phyloP scores from a whole-genome alignment of 495 filamentous ascomycete genomes.

The Trichoderma parareesei region DNA sequence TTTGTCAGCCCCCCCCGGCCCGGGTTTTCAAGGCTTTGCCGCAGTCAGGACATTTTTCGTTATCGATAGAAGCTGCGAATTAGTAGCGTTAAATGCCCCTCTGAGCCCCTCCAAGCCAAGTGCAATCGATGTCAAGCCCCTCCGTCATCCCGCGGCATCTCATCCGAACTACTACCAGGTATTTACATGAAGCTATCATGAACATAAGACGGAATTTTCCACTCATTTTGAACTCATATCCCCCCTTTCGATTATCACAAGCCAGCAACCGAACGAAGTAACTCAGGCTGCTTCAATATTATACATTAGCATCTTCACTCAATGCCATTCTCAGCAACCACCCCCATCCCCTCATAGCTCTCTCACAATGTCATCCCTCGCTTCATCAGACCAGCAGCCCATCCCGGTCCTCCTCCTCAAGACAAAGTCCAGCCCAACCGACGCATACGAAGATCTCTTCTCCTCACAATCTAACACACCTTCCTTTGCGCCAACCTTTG shows the following conservation, averaged over 20 bases:
- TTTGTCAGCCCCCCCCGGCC: constrained; percentile 13
- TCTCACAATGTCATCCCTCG: background rate
- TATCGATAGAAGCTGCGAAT: constrained; percentile 29
- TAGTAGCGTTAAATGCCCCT: background rate
- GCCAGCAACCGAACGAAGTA: too few relatives aligned
- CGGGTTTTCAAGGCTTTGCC: background rate
- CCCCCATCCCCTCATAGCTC: background rate
- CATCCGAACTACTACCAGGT: too few relatives aligned
- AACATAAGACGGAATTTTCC: too few relatives aligned
- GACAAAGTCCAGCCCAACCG: constrained; percentile 67
- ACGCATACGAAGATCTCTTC: constrained; percentile 76
- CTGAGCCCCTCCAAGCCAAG: background rate
- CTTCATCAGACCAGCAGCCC: constrained; percentile 15
- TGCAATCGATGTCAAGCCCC: too few relatives aligned
- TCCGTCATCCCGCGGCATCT: too few relatives aligned
- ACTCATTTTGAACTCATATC: too few relatives aligned
- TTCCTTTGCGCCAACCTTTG: constrained; percentile 57
- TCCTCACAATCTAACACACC: constrained; percentile 24
- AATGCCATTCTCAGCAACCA: background rate
- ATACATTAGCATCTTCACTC: background rate
- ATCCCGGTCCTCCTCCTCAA: constrained; percentile 76
- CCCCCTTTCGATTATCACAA: too few relatives aligned
- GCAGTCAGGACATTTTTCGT: constrained; percentile 14
- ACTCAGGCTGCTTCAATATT: too few relatives aligned
- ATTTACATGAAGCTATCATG: too few relatives aligned